These are phyloP conservation scores for Plasmodium cynomolgi DNA, from an alignment of 169 alveolate genomes.

Conservation along the genomic window DNA sequence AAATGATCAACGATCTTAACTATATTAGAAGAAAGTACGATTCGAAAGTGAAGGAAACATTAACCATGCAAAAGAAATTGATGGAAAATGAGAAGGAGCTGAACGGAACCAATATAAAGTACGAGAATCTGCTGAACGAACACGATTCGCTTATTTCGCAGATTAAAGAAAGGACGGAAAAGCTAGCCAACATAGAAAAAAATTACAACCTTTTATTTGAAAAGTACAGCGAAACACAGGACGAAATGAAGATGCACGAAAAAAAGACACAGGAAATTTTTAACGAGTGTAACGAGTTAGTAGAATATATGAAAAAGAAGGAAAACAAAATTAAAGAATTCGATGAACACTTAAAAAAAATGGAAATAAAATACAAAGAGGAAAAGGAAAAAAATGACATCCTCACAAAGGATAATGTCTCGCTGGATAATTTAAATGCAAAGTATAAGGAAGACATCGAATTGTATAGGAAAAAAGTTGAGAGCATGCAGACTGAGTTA, in stretches of 20 bases:
- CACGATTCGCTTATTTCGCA: conserved; percentile 66
- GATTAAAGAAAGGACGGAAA: conserved; percentile 73
- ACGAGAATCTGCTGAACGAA: conserved; percentile 60
- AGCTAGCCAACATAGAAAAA: conserved; percentile 52
- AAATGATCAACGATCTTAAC: conserved; percentile 64
- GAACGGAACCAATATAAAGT: conserved; percentile 35
- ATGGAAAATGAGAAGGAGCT: conserved; percentile 73
- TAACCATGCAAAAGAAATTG: conserved; percentile 59
- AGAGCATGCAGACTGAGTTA: conserved; percentile 67
- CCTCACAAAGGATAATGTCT: conserved; percentile 61
- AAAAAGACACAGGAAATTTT: conserved; percentile 67
- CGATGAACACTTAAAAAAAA: conserved; percentile 72
- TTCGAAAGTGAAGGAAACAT: conserved; percentile 65
- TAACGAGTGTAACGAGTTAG: conserved; percentile 74
- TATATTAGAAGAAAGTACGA: conserved; percentile 71
- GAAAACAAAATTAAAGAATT: conserved; percentile 72
- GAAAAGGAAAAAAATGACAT: conserved; percentile 75
- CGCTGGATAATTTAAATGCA: conserved; percentile 58
- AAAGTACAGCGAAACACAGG: conserved; percentile 73
- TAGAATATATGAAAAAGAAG: conserved; percentile 73
- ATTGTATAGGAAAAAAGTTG: conserved; percentile 58
- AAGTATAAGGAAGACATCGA: conserved; percentile 72
- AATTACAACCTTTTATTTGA: conserved; percentile 62
- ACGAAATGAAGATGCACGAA: conserved; percentile 76
- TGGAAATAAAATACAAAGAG: conserved; percentile 74